phyloP scores from a whole-genome alignment of 2,329 filamentous ascomycete genomes.

The Ceratocystis alfenasii region DNA sequence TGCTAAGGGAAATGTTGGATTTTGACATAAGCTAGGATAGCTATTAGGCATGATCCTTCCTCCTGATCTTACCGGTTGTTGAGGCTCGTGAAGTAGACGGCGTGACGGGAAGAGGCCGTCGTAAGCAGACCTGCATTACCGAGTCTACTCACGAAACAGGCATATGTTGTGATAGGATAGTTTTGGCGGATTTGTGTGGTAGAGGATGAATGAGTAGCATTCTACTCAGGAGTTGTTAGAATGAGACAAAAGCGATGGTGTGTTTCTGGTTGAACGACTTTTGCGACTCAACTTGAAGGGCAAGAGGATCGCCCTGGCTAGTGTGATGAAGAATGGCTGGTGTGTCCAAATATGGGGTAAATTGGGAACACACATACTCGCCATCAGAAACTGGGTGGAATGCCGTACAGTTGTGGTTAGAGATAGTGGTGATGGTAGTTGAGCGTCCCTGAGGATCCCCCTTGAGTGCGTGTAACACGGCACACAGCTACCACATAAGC shows the following conservation, averaged over 20 bases:
- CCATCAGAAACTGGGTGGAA: too few species aligned
- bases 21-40: background rate
- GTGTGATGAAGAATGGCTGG: too few species aligned
- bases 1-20: background rate
- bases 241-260: background rate
- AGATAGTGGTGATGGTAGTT: too few species aligned
- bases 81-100: background rate
- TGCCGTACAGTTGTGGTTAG: too few species aligned
- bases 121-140: background rate
- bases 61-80: background rate
- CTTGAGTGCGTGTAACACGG: background rate
- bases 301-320: too few species aligned
- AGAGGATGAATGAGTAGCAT: background rate
- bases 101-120: background rate
- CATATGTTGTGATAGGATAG: background rate
- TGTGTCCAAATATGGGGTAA: too few species aligned
- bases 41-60: background rate
- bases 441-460: too few species aligned
- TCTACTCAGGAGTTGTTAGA: background rate
- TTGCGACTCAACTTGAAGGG: background rate
- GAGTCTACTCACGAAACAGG: background rate
- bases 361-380: too few species aligned
- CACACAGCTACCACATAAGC: background rate
- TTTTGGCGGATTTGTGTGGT: background rate
- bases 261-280: background rate